These are phyloP conservation scores for Phlegmacium glaucopus DNA, from an alignment of 768 basidiomycete species.

Conservation along the genomic window DNA sequence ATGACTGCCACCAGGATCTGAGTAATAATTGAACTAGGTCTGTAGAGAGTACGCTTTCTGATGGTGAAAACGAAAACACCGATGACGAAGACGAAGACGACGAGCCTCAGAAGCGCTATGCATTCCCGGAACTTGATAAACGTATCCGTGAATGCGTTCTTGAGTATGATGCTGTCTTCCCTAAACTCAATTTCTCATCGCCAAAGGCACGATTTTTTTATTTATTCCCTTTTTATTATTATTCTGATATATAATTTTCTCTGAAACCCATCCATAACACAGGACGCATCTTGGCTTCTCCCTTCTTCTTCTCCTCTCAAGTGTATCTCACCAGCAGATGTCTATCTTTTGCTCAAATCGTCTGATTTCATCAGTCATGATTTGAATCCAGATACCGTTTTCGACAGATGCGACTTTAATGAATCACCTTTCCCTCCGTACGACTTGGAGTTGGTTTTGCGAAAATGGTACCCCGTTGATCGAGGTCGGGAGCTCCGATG, in stretches of 20 bases:
- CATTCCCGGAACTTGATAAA: conserved; percentile 82
- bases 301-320: conserved; percentile 81
- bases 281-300: conserved; percentile 94
- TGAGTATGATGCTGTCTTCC: conserved; percentile 82
- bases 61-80: conserved; percentile 42
- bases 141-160: conserved; percentile 63
- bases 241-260: conserved; percentile 2
- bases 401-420: conserved; percentile 52
- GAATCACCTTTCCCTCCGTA: conserved; percentile 30
- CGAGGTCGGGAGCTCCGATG: conserved; percentile 84
- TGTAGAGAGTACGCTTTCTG: conserved; percentile 54
- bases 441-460: conserved; percentile 78
- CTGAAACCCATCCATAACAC: background rate
- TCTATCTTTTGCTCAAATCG: conserved; percentile 90
- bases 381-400: conserved; percentile 55
- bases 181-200: conserved; percentile 96
- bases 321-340: conserved; percentile 85
- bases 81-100: conserved; percentile 37
- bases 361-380: conserved; percentile 89
- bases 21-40: conserved; percentile 32
- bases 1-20: conserved; percentile 3
- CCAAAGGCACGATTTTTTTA: conserved; percentile 58
- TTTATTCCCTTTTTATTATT: background rate
- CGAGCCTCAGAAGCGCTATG: conserved; percentile 37
- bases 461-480: conserved; percentile 89